Evolutionary conservation across 2,329 filamentous ascomycete species (phyloP), one percentile per base, ranked within the genome.

Genomic region (Lasiodiplodia gonubiensis): DNA sequence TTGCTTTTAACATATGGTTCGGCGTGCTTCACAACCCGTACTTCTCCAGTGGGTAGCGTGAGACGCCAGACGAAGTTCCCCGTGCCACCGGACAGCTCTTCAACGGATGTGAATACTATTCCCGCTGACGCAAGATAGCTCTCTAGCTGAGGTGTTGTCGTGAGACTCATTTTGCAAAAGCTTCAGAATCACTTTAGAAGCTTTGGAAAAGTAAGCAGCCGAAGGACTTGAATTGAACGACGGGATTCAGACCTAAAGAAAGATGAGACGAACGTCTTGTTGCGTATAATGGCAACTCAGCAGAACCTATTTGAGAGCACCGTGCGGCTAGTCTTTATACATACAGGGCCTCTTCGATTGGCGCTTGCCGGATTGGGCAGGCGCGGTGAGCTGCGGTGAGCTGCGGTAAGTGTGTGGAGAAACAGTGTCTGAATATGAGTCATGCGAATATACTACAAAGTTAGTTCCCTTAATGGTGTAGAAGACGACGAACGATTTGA

Each of bases 11-110:
- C 69, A 33, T 75, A 76, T 8, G 73, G 72, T 4, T 75, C 74
- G 25, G 78, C 76, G 55, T 80, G 77, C 67, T 80, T 80, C 66
- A 76, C 74, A 53, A 80, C 73, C 18, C 51, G 48, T 2, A 70
- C 72, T 21, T 66, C 59, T 1, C 52, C 65, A 5, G 61, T 37
- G 1, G 66, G 48, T 3, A 68, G 54, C 0, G 54, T 70, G 21
- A 76, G 69, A 23, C 77, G 76, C 64, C 76, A 79, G 49, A 78
- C 75, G 23, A 74, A 77, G 63, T 80, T 80, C 23, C 76, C 76
- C 5, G 72, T 76, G 12, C 77, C 77, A 25, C 77, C 78, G 2
- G 71, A 71, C 21, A 80, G 72, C 2, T 73, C 66, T 0, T 69
- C 54, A 5, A 75, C 61, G 21, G 33, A 49, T 16, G 65, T 61